Conservation (phyloP, 1,284 basidiomycete species). For the Farysia itapuensis region DNA sequence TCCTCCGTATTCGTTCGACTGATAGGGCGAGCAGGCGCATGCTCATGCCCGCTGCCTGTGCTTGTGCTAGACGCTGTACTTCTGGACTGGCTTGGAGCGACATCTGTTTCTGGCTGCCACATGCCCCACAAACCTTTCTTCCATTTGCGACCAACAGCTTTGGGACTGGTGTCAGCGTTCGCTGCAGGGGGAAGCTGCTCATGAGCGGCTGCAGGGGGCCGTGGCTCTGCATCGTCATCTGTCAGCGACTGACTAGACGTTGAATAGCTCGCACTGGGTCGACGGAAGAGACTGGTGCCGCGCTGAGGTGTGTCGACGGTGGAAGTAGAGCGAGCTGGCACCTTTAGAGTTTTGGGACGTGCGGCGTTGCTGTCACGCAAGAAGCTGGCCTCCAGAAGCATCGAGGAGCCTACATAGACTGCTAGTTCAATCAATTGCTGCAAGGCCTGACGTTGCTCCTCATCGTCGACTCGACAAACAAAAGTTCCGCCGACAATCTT, state of each 20-base stretch:
- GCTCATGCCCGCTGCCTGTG: too few species aligned
- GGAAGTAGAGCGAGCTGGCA: slow-evolving; percentile 22
- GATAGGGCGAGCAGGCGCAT: slow-evolving; percentile 21
- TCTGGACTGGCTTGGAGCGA: not conserved
- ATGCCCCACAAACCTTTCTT: slow-evolving; percentile 39
- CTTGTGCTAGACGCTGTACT: slow-evolving; percentile 3
- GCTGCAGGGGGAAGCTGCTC: not conserved
- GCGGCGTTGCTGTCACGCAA: slow-evolving; percentile 39
- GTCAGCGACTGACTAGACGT: not conserved
- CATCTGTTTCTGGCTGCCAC: not conserved
- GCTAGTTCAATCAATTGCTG: slow-evolving; percentile 23
- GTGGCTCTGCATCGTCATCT: not conserved
- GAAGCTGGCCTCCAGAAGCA: slow-evolving; percentile 49
- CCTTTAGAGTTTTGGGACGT: slow-evolving; percentile 23
- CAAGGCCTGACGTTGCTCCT: slow-evolving; percentile 16
- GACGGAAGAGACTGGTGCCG: slow-evolving; percentile 12
- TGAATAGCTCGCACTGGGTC: not conserved
- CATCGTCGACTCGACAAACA: slow-evolving; percentile 17
- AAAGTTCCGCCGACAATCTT: slow-evolving; percentile 46
- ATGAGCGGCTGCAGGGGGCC: too few species aligned
- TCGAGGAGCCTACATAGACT: slow-evolving; percentile 43
- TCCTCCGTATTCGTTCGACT: too few species aligned
- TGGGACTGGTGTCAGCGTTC: not conserved
- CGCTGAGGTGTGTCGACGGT: slow-evolving; percentile 14
- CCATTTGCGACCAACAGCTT: slow-evolving; percentile 17